Evolutionary conservation across 495 filamentous ascomycete genomes (phyloP).

Genomic region (Tuber aestivum): DNA sequence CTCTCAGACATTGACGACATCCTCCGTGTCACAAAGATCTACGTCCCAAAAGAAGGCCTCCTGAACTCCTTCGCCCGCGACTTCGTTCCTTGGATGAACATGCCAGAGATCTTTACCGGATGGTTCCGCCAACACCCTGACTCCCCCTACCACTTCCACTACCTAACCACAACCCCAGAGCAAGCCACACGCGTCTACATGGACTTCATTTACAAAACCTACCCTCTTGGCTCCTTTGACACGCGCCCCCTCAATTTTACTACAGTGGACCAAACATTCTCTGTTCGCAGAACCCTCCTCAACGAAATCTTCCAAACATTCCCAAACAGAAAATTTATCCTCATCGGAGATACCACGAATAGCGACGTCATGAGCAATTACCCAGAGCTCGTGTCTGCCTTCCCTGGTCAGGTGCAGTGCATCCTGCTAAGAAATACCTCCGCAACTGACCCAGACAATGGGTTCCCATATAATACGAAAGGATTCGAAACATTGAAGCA

Average conservation of each 20-base stretch:
- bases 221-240: slow-evolving; percentile 64
- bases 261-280: slow-evolving; percentile 62
- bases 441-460: slow-evolving; percentile 56
- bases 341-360: slow-evolving; percentile 73
- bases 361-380: slow-evolving; percentile 71
- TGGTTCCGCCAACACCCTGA: slow-evolving; percentile 27
- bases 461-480: slow-evolving; percentile 68
- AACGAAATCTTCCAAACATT: slow-evolving; percentile 67
- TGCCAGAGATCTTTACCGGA: slow-evolving; percentile 51
- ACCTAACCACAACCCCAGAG: slow-evolving; percentile 76
- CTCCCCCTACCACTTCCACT: slow-evolving; percentile 65
- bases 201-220: slow-evolving; percentile 67
- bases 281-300: slow-evolving; percentile 62
- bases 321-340: slow-evolving; percentile 66
- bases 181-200: slow-evolving; percentile 72
- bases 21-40: slow-evolving; percentile 76
- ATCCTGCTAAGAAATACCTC: slow-evolving; percentile 71
- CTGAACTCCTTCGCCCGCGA: slow-evolving; percentile 69
- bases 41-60: slow-evolving; percentile 63
- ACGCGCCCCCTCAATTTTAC: slow-evolving; percentile 74
- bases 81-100: slow-evolving; percentile 68
- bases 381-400: slow-evolving; percentile 58
- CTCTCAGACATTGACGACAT: slow-evolving; percentile 76
- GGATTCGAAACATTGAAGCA: slow-evolving; percentile 61
- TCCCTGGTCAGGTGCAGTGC: slow-evolving; percentile 67